phyloP scores from a whole-genome alignment of 2,329 filamentous ascomycete species.

The Zymoseptoria passerinii region DNA sequence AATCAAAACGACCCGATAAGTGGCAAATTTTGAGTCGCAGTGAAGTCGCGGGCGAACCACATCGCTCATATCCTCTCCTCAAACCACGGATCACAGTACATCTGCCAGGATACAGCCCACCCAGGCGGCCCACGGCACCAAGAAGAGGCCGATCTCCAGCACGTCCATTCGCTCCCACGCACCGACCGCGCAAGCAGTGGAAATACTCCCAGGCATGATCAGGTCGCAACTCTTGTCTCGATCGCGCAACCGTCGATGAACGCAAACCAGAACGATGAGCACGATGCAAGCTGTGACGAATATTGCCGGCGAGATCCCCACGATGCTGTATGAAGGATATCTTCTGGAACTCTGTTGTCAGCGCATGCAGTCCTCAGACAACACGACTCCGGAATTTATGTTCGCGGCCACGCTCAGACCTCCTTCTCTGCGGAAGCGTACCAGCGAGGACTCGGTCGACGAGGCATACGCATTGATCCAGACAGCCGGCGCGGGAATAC shows the following conservation, averaged over 20 bases:
- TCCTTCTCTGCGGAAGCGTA: neutral
- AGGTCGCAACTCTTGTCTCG: neutral
- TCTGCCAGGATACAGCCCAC: neutral
- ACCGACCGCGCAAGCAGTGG: neutral
- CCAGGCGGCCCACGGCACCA: neutral
- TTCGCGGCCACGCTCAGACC: neutral
- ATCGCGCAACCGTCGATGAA: neutral
- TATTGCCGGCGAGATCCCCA: neutral
- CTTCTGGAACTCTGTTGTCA: neutral
- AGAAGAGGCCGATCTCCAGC: neutral
- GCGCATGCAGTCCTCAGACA: neutral
- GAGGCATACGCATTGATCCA: no score
- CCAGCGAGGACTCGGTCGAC: neutral
- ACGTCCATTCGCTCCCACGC: neutral
- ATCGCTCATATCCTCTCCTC: no score
- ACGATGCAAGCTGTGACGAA: neutral
- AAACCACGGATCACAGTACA: neutral
- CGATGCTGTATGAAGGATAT: neutral
- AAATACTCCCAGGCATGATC: neutral
- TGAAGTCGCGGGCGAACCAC: no score
- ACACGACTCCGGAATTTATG: neutral
- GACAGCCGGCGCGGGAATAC: no score
- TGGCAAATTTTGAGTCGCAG: no score
- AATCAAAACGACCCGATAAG: no score
- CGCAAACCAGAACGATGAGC: neutral